Evolutionary conservation across 2,329 filamentous ascomycete genomes (phyloP).

Genomic region (Mycocentrospora acerina): DNA sequence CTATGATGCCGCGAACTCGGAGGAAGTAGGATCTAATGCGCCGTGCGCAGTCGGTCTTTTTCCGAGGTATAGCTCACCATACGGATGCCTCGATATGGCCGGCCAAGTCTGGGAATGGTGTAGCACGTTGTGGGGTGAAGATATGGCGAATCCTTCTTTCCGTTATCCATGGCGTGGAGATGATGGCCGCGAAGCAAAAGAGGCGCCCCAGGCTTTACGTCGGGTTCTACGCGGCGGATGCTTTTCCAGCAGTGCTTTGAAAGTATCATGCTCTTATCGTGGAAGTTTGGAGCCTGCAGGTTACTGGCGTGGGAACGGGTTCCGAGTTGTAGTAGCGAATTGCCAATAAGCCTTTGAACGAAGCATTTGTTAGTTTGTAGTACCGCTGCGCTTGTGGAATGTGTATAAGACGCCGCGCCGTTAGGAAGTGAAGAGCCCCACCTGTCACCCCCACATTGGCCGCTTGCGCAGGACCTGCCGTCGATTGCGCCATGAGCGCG

Average conservation of each 20-base stretch:
- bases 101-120: conserved; percentile 6
- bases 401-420: background rate
- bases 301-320: conserved; percentile 2
- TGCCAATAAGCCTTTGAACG: background rate
- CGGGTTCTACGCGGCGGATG: background rate
- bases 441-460: background rate
- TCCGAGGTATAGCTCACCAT: background rate
- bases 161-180: background rate
- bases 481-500: conserved; percentile 1
- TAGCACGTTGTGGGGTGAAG: conserved; percentile 1
- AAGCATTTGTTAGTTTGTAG: too few species aligned
- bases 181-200: conserved; percentile 1
- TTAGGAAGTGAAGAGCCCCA: background rate
- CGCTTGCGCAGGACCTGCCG: background rate
- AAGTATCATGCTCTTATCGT: background rate
- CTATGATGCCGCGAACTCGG: background rate
- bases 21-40: background rate
- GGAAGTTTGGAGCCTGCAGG: background rate
- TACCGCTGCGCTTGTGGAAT: background rate
- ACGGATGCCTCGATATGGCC: conserved; percentile 1
- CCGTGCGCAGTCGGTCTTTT: background rate
- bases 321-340: conserved; percentile 1
- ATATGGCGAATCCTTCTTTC: background rate
- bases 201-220: background rate
- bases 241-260: background rate